phyloP scores from a whole-genome alignment of 2,329 filamentous ascomycete genomes.

The Fusarium sp. region DNA sequence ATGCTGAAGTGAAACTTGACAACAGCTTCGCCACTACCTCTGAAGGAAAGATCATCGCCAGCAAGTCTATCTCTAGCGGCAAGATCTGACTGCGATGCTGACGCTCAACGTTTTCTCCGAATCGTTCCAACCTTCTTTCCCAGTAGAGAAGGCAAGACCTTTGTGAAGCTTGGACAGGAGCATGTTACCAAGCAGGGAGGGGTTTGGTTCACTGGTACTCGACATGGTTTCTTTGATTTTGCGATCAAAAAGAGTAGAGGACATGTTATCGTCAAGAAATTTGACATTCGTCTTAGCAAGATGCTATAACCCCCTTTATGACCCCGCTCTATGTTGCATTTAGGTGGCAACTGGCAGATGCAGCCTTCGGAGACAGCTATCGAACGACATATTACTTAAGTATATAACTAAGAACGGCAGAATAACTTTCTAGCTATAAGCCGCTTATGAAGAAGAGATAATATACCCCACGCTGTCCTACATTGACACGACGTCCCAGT shows the following conservation, averaged over 20 bases:
- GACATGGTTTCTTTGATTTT: not conserved
- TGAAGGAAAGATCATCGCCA: accelerated
- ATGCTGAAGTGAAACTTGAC: no score
- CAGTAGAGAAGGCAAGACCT: not conserved
- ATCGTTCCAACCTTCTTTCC: not conserved
- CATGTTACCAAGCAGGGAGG: not conserved
- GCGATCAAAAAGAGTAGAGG: not conserved
- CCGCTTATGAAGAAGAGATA: accelerated
- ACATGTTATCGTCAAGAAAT: not conserved
- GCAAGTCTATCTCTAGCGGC: not conserved
- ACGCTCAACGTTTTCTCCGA: not conserved
- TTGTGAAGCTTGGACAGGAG: not conserved
- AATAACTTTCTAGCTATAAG: no score
- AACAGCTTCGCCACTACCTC: not conserved
- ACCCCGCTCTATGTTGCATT: not conserved
- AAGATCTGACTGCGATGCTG: not conserved
- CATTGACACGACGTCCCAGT: accelerated
- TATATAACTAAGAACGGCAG: no score
- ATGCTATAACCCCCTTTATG: no score
- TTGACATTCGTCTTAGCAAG: not conserved
- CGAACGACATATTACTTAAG: no score
- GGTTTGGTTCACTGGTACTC: not conserved
- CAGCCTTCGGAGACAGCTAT: no score
- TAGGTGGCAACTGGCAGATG: not conserved
- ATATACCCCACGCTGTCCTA: accelerated